Conservation (phyloP, 1,284 basidiomycete species). For the Ustilago trichophora region DNA sequence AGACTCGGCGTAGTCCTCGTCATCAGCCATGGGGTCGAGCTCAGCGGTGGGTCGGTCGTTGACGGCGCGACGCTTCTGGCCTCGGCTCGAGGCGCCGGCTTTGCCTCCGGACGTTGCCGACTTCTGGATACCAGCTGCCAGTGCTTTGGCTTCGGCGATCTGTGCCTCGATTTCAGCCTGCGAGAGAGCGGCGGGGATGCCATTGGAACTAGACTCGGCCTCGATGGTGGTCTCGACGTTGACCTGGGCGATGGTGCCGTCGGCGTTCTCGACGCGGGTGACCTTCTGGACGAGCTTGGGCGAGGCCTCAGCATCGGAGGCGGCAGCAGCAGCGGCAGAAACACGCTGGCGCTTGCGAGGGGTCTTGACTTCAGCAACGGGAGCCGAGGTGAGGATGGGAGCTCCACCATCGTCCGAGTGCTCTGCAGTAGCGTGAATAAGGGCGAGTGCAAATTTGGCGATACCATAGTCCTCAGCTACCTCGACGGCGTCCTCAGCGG, state of each 20-base stretch:
- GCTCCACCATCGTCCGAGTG: constrained; percentile 68
- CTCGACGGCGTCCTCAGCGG: constrained; percentile 74
- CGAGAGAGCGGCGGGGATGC: constrained; percentile 38
- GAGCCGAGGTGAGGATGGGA: constrained; percentile 49
- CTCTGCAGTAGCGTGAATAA: constrained; percentile 81
- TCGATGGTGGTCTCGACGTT: constrained; percentile 45
- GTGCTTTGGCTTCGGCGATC: constrained; percentile 55
- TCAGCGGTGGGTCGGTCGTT: constrained; percentile 54
- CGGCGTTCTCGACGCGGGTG: constrained; percentile 33
- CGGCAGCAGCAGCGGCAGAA: constrained; percentile 29
- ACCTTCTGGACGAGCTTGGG: constrained; percentile 45
- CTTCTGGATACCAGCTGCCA: constrained; percentile 57
- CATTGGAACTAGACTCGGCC: constrained; percentile 12
- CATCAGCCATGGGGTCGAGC: constrained; percentile 44
- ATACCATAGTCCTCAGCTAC: constrained; percentile 76
- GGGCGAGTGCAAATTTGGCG: constrained; percentile 73
- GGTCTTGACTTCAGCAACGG: constrained; percentile 36
- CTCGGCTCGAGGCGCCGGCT: constrained; percentile 10
- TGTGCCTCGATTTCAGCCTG: constrained; percentile 60
- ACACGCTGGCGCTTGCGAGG: constrained; percentile 43
- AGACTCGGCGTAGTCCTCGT: constrained; percentile 45
- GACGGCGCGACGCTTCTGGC: constrained; percentile 56
- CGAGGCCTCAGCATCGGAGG: constrained; percentile 28
- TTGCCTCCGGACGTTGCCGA: constrained; percentile 19
- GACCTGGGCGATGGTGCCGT: constrained; percentile 37